A percentile compares a stretch with the other conserved stretches of the same genome.
phyloP scores from a whole-genome alignment of 176 grass and related monocot genomes.

The Ensete glaucum region DNA sequence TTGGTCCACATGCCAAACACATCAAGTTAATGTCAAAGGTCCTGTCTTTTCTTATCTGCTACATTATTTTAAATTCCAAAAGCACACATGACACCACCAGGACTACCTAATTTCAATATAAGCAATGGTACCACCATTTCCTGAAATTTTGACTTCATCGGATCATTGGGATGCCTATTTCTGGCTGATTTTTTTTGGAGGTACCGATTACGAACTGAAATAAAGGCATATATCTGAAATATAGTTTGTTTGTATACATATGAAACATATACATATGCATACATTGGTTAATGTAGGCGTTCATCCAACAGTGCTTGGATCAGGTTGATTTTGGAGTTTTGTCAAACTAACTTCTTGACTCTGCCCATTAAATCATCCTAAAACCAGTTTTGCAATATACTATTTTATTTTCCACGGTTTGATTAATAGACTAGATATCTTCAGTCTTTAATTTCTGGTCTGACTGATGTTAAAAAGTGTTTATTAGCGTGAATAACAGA shows the following conservation, averaged over 20 bases:
- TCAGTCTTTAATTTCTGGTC: no score
- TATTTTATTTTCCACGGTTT: not conserved
- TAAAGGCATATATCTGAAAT: not conserved
- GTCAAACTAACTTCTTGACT: no score
- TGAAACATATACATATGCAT: not conserved
- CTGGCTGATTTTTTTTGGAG: not conserved
- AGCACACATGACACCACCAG: not conserved
- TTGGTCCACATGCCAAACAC: constrained; percentile 5
- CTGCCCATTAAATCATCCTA: not conserved
- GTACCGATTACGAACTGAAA: not conserved
- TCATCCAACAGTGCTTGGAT: not conserved
- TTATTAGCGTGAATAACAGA: no score
- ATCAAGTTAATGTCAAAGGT: constrained; percentile 19
- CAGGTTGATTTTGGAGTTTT: no score
- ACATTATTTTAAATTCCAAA: not conserved
- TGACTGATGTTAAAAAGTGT: no score
- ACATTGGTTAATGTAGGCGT: not conserved
- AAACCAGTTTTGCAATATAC: not conserved
- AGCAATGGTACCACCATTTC: no score
- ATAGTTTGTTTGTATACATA: not conserved
- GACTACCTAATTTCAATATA: not conserved
- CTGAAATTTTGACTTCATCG: not conserved
- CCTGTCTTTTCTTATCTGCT: not conserved
- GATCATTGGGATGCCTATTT: not conserved
- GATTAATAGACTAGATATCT: no score